Conservation (phyloP, 1,139 yeast genomes). For the Scheffersomyces lignicola region DNA sequence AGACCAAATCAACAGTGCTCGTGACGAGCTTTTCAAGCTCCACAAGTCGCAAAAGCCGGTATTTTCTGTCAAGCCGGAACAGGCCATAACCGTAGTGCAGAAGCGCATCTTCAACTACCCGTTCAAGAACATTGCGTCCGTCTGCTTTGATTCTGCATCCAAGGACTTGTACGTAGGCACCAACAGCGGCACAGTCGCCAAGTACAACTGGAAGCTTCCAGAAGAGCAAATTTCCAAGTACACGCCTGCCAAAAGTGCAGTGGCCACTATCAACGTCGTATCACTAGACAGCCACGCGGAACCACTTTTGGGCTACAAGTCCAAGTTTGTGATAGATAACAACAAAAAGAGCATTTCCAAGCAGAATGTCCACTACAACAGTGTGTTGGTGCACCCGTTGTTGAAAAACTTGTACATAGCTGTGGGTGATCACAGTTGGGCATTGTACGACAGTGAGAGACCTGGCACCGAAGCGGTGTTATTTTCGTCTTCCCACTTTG, state of each 20-base stretch:
- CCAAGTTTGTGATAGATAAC: slow-evolving; percentile 17
- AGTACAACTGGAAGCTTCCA: slow-evolving; percentile 13
- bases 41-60: slow-evolving; percentile 45
- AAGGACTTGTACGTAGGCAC: slow-evolving; percentile 14
- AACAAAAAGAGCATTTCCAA: slow-evolving; percentile 9
- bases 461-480: slow-evolving; percentile 9
- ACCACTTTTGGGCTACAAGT: slow-evolving; percentile 22
- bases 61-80: slow-evolving; percentile 24
- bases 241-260: slow-evolving; percentile 3
- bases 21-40: slow-evolving; percentile 36
- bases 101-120: slow-evolving; percentile 11
- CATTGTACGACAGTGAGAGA: slow-evolving; percentile 23
- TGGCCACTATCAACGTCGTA: slow-evolving; percentile 17
- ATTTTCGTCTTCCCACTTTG: slow-evolving; percentile 10
- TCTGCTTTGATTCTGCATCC: slow-evolving; percentile 12
- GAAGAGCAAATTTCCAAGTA: not conserved
- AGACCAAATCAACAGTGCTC: slow-evolving; percentile 30
- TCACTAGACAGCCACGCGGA: slow-evolving; percentile 9
- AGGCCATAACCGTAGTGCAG: slow-evolving; percentile 7
- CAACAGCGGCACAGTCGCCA: slow-evolving; percentile 23
- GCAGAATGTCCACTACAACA: slow-evolving; percentile 5
- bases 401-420: slow-evolving; percentile 27
- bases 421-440: slow-evolving; percentile 26
- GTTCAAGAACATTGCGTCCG: slow-evolving; percentile 16
- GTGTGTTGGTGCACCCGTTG: slow-evolving; percentile 36